Conservation (phyloP, 129 eudicot species). For the Lactuca saligna region DNA sequence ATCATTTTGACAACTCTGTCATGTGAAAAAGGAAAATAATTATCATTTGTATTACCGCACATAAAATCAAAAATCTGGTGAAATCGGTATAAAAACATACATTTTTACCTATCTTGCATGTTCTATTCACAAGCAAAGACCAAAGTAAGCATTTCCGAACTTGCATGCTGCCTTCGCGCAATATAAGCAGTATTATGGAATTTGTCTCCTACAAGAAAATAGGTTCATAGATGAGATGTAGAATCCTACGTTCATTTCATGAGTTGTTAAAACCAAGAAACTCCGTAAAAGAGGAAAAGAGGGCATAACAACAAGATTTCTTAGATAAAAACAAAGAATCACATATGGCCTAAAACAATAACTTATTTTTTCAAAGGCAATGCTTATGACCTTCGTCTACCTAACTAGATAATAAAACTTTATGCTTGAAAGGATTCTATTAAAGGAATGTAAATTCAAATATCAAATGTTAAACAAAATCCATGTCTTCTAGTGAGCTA, state of each 20-base stretch:
- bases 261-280: neutral
- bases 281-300: neutral
- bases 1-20: no score
- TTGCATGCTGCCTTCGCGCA: no score
- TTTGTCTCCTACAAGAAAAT: no score
- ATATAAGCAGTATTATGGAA: no score
- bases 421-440: neutral
- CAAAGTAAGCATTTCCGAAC: no score
- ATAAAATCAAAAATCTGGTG: no score
- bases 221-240: no score
- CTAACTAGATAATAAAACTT: neutral
- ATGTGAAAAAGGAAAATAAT: neutral
- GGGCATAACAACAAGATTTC: neutral
- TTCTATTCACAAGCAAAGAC: no score
- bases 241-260: neutral
- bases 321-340: slow-evolving; percentile 1
- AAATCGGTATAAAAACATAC: neutral
- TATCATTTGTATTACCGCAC: no score
- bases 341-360: no score
- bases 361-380: neutral
- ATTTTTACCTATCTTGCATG: no score
- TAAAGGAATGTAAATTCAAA: neutral
- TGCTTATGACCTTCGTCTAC: neutral
- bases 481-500: neutral
- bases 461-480: neutral